Percentiles rank a stretch among this genome's conserved stretches.
These are phyloP conservation scores for Coemansia aciculifera DNA, from an alignment of 192 early-diverging fungal genomes.

Conservation along the genomic window DNA sequence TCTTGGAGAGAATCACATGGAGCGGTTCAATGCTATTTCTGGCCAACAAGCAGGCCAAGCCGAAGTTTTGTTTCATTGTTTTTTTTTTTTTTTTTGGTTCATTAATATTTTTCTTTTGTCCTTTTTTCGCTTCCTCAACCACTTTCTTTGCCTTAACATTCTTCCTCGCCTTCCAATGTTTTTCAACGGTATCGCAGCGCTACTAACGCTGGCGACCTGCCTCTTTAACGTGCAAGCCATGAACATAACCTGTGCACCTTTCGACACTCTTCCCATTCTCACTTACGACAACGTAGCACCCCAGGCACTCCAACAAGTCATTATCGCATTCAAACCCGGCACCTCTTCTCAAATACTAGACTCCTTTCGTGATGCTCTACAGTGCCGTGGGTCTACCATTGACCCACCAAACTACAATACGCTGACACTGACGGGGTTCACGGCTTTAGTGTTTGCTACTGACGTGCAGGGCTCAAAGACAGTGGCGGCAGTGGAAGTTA, in stretches of 20 bases:
- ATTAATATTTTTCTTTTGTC: background rate
- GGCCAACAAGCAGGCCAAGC: too few relatives aligned
- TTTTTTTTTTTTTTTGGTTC: background rate
- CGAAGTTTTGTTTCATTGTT: background rate
- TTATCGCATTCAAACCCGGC: slow-evolving; percentile 25
- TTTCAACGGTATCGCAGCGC: background rate
- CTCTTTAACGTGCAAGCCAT: slow-evolving; percentile 3
- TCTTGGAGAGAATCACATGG: background rate
- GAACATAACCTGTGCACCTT: slow-evolving; percentile 33
- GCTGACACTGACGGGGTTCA: slow-evolving; percentile 20
- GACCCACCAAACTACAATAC: slow-evolving; percentile 33
- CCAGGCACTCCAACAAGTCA: slow-evolving; percentile 16
- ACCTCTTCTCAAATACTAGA: slow-evolving; percentile 24
- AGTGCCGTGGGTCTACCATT: slow-evolving; percentile 36
- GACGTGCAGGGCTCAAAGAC: slow-evolving; percentile 15
- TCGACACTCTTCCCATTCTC: slow-evolving; percentile 20
- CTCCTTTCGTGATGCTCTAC: slow-evolving; percentile 40
- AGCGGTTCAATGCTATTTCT: background rate
- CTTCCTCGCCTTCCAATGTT: background rate
- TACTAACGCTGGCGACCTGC: background rate
- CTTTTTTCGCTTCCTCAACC: background rate
- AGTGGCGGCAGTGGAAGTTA: slow-evolving; percentile 19
- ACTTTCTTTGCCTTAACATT: background rate
- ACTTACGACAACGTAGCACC: slow-evolving; percentile 37
- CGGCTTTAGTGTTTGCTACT: slow-evolving; percentile 10